Base-by-base conservation (phyloP, 345 rosid species). In the Hypericum perforatum region DNA sequence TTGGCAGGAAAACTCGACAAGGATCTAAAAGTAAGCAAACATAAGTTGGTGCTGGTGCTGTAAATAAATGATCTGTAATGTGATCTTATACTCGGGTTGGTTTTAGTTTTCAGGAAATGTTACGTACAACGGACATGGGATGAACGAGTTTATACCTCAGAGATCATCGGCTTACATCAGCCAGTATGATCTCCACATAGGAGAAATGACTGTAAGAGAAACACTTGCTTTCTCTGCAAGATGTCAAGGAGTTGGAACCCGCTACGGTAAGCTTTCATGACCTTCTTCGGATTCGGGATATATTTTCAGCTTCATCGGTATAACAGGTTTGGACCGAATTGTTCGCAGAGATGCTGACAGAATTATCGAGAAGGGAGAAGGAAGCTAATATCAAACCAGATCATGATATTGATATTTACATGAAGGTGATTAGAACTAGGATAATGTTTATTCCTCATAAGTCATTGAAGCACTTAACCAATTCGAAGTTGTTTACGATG, bases 1-100 rank as follows among this genome's bases (percentile, higher is more conserved):
- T 59, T 81, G 56, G 76, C 88, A 0, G 88, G 84, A 56, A 81
- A 72, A 57, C 88, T 78, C 10, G 73, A 16, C 37, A 76, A 72
- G 68, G 80, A 76, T 46, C 40, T 78, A 45, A 71, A 78, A 53
- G 88, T 81, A 59, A 65, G 75, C 29, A 41, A 7, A 11, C 22
- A 11, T 7, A 8, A 7, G 32, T 13, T 6, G 32, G 32, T 22
- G 32, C 32, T 22, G 32, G 32, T 22, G 1, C 4, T 22, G 1
- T 22, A 22, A 22, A 22, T 22, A 1, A 1, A 22, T 22, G 1
- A 1, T 22, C 4, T 4, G 32, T 22, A 22, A 1, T 22, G 32
- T 4, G 32, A 22, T 22, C 32, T 22, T 22, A 22, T 22, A 22
- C 32, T 22, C 32, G 45, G 7, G 49, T 46, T 46, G 49, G 14